A percentile compares a stretch with the other conserved stretches of the same genome.
Evolutionary conservation across 2,329 filamentous ascomycete species (phyloP).

Genomic region (Aspergillus calidoustus): DNA sequence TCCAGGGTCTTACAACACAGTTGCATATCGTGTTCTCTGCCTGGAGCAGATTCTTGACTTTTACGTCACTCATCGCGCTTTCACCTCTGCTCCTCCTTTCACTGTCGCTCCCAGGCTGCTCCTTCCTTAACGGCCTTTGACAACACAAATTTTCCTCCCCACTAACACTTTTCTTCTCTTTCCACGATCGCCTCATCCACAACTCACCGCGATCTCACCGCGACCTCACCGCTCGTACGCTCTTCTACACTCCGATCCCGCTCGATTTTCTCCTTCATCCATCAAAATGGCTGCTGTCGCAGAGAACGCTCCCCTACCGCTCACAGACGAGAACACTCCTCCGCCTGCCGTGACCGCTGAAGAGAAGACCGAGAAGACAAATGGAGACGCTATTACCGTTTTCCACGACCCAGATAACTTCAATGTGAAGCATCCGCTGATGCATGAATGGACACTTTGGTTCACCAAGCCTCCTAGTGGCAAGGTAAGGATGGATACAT

Average conservation of each 20-base stretch:
- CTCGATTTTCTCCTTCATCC: slow-evolving; percentile 11
- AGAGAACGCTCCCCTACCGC: slow-evolving; percentile 40
- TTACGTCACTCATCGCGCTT: slow-evolving; percentile 14
- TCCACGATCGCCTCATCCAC: slow-evolving; percentile 17
- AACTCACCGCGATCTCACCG: slow-evolving; percentile 16
- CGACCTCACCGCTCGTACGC: slow-evolving; percentile 14
- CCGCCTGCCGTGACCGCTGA: slow-evolving; percentile 54
- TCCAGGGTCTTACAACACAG: slow-evolving; percentile 20
- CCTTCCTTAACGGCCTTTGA: slow-evolving; percentile 30
- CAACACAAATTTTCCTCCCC: slow-evolving; percentile 30
- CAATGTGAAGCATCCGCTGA: slow-evolving; percentile 98
- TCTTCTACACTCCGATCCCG: slow-evolving; percentile 14
- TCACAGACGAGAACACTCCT: slow-evolving; percentile 60
- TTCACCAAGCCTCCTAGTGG: slow-evolving; percentile 97
- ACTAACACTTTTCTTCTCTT: slow-evolving; percentile 24
- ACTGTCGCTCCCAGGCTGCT: slow-evolving; percentile 27
- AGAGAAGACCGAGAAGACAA: slow-evolving; percentile 41
- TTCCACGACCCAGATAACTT: slow-evolving; percentile 99
- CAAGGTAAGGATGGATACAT: slow-evolving; percentile 67
- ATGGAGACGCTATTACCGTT: slow-evolving; percentile 77
- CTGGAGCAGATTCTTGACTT: slow-evolving; percentile 41
- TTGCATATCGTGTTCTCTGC: slow-evolving; percentile 36
- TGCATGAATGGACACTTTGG: slow-evolving; percentile 98
- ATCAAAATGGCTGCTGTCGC: slow-evolving; percentile 43
- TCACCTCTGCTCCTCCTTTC: slow-evolving; percentile 19